Evolutionary conservation across 2,329 filamentous ascomycete species (phyloP).

Genomic region (Aspergillus quadricinctus): DNA sequence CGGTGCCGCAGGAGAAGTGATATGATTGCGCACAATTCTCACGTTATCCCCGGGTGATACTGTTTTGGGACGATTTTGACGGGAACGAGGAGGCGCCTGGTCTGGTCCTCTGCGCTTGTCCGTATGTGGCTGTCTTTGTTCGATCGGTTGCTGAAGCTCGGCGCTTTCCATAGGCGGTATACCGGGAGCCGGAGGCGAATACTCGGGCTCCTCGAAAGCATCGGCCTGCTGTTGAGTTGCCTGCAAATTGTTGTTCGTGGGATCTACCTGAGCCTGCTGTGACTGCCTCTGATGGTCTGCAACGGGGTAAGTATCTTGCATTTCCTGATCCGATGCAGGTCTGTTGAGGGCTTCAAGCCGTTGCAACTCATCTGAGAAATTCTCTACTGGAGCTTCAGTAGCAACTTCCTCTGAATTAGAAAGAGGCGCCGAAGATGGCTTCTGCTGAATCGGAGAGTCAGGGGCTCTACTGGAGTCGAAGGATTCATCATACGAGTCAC

Average conservation of each 20-base stretch:
- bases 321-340: slow-evolving; percentile 35
- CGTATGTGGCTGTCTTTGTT: slow-evolving; percentile 22
- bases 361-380: slow-evolving; percentile 33
- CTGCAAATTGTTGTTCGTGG: slow-evolving; percentile 16
- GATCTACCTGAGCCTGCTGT: slow-evolving; percentile 19
- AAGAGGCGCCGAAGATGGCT: slow-evolving; percentile 26
- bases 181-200: slow-evolving; percentile 44
- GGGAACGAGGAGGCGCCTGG: slow-evolving; percentile 36
- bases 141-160: slow-evolving; percentile 23
- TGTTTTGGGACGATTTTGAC: slow-evolving; percentile 31
- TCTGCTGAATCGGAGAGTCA: slow-evolving; percentile 58
- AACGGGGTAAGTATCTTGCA: slow-evolving; percentile 37
- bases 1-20: slow-evolving; percentile 68
- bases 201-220: slow-evolving; percentile 43
- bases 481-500: slow-evolving; percentile 85
- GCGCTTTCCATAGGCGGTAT: slow-evolving; percentile 28
- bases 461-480: slow-evolving; percentile 91
- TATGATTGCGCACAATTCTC: slow-evolving; percentile 67
- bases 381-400: slow-evolving; percentile 31
- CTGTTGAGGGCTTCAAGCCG: slow-evolving; percentile 36
- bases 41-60: slow-evolving; percentile 45
- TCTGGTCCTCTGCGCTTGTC: slow-evolving; percentile 36
- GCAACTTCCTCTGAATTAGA: slow-evolving; percentile 29
- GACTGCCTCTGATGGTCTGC: slow-evolving; percentile 35
- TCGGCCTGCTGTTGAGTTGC: slow-evolving; percentile 27